phyloP scores from a whole-genome alignment of 1,284 basidiomycete species.

The Puccinia sorghi region DNA sequence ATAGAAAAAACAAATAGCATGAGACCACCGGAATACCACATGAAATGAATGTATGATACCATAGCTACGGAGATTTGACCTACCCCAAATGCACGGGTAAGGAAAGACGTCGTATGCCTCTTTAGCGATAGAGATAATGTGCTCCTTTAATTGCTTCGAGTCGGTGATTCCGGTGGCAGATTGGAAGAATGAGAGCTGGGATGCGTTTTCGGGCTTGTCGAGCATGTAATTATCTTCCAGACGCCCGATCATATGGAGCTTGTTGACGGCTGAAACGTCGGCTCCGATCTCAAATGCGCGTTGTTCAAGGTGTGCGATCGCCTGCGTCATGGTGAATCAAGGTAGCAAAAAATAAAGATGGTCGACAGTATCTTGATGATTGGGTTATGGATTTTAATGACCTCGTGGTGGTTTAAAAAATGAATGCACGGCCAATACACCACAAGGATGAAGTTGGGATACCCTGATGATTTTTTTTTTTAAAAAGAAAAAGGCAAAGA shows the following conservation, averaged over 20 bases:
- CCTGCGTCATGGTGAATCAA: constrained; percentile 4
- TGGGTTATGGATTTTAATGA: background rate
- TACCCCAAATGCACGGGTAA: constrained; percentile 48
- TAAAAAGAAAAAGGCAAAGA: background rate
- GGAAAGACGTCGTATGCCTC: constrained; percentile 38
- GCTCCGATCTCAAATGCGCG: constrained; percentile 38
- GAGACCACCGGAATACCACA: background rate
- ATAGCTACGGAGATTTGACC: background rate
- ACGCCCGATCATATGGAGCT: constrained; percentile 36
- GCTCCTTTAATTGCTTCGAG: background rate
- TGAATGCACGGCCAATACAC: background rate
- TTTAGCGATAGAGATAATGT: constrained; percentile 35
- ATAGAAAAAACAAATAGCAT: background rate
- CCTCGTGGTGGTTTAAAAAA: background rate
- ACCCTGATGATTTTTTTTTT: background rate
- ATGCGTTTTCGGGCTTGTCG: constrained; percentile 31
- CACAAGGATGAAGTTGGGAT: background rate
- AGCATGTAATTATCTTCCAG: constrained; percentile 45
- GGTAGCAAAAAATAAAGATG: background rate
- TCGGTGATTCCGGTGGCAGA: constrained; percentile 29
- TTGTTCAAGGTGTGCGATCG: constrained; percentile 31
- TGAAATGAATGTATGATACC: background rate
- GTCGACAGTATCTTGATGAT: background rate
- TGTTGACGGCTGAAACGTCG: constrained; percentile 38
- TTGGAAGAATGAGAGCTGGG: constrained; percentile 34